Evolutionary conservation across 2,329 filamentous ascomycete genomes (phyloP), one percentile per base, ranked within the genome.

Genomic region (Xylaria sp.): DNA sequence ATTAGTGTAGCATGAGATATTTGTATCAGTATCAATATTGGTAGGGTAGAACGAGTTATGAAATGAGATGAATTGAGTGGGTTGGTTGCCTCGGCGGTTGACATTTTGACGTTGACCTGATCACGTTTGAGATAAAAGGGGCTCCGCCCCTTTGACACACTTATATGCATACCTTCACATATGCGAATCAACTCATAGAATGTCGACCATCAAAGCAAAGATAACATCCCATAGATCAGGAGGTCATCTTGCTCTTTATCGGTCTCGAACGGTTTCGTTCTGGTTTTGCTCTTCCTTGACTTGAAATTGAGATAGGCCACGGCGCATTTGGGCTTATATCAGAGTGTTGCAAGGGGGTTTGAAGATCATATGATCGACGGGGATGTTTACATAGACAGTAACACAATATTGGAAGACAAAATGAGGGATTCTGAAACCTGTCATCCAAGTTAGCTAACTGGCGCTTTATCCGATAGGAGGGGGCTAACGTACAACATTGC

Each of bases 301-400:
- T 66, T 44, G 69, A 70, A 70, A 70, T 70, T 68, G 69, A 70
- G 63, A 70, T 64, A 66, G 59, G 61, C 68, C 68, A 69, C 62
- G 65, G 65, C 49, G 66, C 60, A 64, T 65, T 61, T 62, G 35
- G 66, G 65, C 63, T 56, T 65, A 68, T 66, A 66, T 70, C 69
- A 70, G 68, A 70, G 69, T 70, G 69, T 70, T 69, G 68, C 67
- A 70, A 70, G 68, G 68, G 50, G 49, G 18, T 50, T 46, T 52
- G 13, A 50, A 13, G 9, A 13, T 42, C 2, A 39, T 11, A 9
- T 42, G 9, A 42, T 13, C 2, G 37, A 42, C 9, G 37, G 37
- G 37, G 4, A 10, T 42, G 37, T 46, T 46, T 13, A 46, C 42
- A 46, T 18, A n/a, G 42, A 46, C 42, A 23, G 47, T 49, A 11